A percentile compares a stretch with the other conserved stretches of the same genome.
Evolutionary conservation across 2,329 filamentous ascomycete species (phyloP).

Genomic region (Hypoxylon sp.): DNA sequence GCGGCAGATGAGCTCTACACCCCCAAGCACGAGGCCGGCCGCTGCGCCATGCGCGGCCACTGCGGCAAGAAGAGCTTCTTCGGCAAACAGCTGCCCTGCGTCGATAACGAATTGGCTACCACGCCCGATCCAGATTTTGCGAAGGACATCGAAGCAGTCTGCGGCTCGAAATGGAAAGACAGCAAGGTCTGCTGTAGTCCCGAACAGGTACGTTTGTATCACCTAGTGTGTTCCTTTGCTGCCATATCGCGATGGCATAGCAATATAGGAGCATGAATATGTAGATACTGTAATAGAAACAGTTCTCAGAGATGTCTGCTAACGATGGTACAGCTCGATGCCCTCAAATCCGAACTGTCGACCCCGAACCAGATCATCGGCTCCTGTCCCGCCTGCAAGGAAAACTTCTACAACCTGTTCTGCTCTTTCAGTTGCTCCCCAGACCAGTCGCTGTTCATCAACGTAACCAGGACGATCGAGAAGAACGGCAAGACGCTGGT

Average conservation of each 20-base stretch:
- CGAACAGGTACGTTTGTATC: slow-evolving; percentile 68
- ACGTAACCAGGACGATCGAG: slow-evolving; percentile 78
- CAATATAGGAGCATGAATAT: not conserved
- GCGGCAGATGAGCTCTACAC: slow-evolving; percentile 51
- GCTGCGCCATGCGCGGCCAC: slow-evolving; percentile 89
- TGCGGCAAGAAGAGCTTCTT: slow-evolving; percentile 94
- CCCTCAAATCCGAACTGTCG: slow-evolving; percentile 83
- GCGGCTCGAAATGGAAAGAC: slow-evolving; percentile 84
- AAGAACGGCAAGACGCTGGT: slow-evolving; percentile 69
- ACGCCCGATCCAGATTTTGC: slow-evolving; percentile 76
- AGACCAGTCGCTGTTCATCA: slow-evolving; percentile 93
- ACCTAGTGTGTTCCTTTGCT: not conserved
- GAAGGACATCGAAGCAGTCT: slow-evolving; percentile 81
- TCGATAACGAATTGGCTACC: slow-evolving; percentile 85
- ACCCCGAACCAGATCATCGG: slow-evolving; percentile 89
- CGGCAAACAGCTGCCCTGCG: slow-evolving; percentile 86
- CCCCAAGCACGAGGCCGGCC: slow-evolving; percentile 80
- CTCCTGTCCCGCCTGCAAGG: slow-evolving; percentile 94
- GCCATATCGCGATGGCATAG: not conserved
- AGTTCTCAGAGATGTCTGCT: slow-evolving; percentile 16
- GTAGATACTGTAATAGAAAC: not conserved
- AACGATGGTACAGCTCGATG: slow-evolving; percentile 67
- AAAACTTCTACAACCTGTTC: slow-evolving; percentile 98
- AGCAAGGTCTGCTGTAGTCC: slow-evolving; percentile 85
- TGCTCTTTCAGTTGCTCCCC: slow-evolving; percentile 98